Evolutionary conservation across 2,329 filamentous ascomycete genomes (phyloP).

Genomic region (Huntiella decipiens): DNA sequence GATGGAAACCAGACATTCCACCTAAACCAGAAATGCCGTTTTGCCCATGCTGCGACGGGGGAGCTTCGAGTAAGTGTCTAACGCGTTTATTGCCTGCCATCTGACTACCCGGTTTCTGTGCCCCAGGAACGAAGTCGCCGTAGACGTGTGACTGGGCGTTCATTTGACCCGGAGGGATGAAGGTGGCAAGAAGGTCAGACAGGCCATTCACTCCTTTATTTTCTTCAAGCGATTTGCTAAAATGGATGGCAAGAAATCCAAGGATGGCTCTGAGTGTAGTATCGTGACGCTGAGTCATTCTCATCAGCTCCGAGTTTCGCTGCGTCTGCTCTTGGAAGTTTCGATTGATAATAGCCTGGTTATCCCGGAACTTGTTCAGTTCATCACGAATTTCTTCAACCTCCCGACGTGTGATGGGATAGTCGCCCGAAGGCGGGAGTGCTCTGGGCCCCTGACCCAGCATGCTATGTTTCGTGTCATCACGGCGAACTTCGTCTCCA

Average conservation of each 20-base stretch:
- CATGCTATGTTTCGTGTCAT: slow-evolving; percentile 19
- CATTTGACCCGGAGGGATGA: slow-evolving; percentile 41
- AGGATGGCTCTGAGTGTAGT: slow-evolving; percentile 98
- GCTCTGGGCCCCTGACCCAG: slow-evolving; percentile 3
- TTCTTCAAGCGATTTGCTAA: slow-evolving; percentile 79
- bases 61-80: slow-evolving; percentile 34
- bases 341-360: slow-evolving; percentile 69
- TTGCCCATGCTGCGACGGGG: slow-evolving; percentile 13
- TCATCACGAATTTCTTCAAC: slow-evolving; percentile 61
- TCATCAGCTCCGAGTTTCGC: slow-evolving; percentile 12
- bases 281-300: slow-evolving; percentile 57
- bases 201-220: slow-evolving; percentile 50
- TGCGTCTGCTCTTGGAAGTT: slow-evolving; percentile 35
- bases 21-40: neutral
- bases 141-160: slow-evolving; percentile 34
- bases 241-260: slow-evolving; percentile 90
- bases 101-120: slow-evolving; percentile 22
- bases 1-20: slow-evolving; percentile 16
- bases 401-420: slow-evolving; percentile 44
- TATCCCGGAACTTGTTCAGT: slow-evolving; percentile 61
- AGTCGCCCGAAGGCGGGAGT: slow-evolving; percentile 7
- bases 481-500: slow-evolving; percentile 28
- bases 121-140: slow-evolving; percentile 32
- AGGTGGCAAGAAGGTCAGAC: slow-evolving; percentile 63
- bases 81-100: slow-evolving; percentile 30